These are phyloP conservation scores for Quercus suber DNA, from an alignment of 306 rosid genomes.

Conservation along the genomic window DNA sequence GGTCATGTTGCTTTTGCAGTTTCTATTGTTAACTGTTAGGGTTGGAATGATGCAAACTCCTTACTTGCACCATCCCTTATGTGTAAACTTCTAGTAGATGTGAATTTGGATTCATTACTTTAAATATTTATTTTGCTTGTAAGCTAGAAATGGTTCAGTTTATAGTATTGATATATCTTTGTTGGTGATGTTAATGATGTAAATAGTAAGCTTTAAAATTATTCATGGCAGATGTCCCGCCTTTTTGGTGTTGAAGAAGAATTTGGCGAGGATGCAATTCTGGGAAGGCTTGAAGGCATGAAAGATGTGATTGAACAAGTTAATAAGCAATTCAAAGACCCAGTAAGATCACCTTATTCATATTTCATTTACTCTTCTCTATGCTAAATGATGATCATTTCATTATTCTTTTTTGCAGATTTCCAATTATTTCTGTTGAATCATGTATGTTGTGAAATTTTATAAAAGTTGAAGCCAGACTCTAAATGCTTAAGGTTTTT, in stretches of 20 bases:
- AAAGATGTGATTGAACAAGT: constrained; percentile 95
- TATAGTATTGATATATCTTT: not conserved
- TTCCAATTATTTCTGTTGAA: not conserved
- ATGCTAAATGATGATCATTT: not conserved
- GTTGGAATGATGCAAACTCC: not conserved
- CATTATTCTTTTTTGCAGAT: not conserved
- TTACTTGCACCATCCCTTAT: not conserved
- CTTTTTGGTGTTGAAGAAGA: constrained; percentile 94
- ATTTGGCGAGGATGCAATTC: constrained; percentile 89
- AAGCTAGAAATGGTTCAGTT: constrained; percentile 9
- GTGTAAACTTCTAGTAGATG: not conserved
- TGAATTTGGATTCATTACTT: not conserved
- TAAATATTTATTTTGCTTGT: not conserved
- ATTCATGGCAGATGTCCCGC: constrained; percentile 65
- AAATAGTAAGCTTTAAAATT: constrained; percentile 3
- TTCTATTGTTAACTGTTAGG: not conserved
- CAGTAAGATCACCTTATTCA: constrained; percentile 49
- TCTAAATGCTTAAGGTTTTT: not conserved
- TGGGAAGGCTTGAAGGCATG: constrained; percentile 97
- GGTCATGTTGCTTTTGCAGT: not conserved
- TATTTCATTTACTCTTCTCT: not conserved
- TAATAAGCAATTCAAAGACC: constrained; percentile 89
- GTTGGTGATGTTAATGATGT: constrained; percentile 6
- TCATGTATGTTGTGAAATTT: not conserved
- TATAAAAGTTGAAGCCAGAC: not conserved